These are phyloP conservation scores for Lactarius hengduanensis DNA, from an alignment of 768 basidiomycete genomes.

Conservation along the genomic window DNA sequence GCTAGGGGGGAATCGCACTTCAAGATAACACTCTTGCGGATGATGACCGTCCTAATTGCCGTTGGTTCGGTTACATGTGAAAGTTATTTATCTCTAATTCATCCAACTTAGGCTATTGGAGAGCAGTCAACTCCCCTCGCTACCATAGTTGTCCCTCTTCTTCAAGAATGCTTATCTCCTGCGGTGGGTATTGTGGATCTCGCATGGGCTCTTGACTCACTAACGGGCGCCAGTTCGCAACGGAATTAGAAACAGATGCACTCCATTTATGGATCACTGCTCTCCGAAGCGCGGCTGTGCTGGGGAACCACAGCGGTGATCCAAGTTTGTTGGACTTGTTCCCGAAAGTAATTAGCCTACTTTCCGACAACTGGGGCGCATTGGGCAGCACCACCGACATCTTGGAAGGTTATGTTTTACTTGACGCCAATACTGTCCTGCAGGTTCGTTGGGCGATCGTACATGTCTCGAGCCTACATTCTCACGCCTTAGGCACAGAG, in stretches of 20 bases:
- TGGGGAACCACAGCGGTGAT: conserved; percentile 48
- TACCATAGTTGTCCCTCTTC: conserved; percentile 57
- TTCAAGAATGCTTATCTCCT: conserved; percentile 62
- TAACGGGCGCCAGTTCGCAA: conserved; percentile 45
- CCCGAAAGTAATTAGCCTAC: conserved; percentile 56
- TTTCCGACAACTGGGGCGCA: conserved; percentile 70
- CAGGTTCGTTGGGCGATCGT: conserved; percentile 46
- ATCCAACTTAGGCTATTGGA: conserved; percentile 54
- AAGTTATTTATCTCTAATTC: background rate
- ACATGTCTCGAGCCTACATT: background rate
- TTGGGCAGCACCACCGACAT: conserved; percentile 66
- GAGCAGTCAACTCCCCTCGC: conserved; percentile 57
- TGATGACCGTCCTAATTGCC: conserved; percentile 66
- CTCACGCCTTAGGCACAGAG: conserved; percentile 40
- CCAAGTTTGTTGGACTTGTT: conserved; percentile 63
- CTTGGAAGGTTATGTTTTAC: conserved; percentile 75
- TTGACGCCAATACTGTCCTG: conserved; percentile 60
- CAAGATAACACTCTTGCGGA: conserved; percentile 66
- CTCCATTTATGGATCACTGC: conserved; percentile 72
- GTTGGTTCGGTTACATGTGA: conserved; percentile 40
- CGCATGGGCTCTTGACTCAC: background rate
- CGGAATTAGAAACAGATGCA: conserved; percentile 76
- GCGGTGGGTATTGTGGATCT: conserved; percentile 37
- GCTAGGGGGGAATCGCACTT: conserved; percentile 70
- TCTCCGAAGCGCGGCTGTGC: conserved; percentile 58